These are phyloP conservation scores for Brassica nigra DNA, from an alignment of 345 rosid species.

Conservation along the genomic window DNA sequence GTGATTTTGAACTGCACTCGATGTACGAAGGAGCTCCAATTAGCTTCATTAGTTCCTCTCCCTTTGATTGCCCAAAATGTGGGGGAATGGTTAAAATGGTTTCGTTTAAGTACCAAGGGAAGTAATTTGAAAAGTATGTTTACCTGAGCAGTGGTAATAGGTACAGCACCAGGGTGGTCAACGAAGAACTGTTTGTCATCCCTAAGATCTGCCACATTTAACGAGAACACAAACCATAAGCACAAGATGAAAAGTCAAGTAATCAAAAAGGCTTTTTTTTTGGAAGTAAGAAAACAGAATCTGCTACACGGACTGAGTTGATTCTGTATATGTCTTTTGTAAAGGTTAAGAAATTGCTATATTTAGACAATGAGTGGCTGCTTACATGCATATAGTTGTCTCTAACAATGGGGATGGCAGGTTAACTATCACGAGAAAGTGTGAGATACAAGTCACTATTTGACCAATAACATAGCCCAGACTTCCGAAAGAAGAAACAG, in stretches of 20 bases:
- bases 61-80: slow-evolving; percentile 45
- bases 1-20: slow-evolving; percentile 95
- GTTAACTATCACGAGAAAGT: slow-evolving; percentile 1
- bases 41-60: slow-evolving; percentile 86
- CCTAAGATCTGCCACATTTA: slow-evolving; percentile 70
- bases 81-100: slow-evolving; percentile 25
- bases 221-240: slow-evolving; percentile 25
- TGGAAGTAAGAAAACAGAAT: neutral
- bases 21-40: slow-evolving; percentile 83
- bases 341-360: neutral
- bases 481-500: neutral
- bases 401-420: slow-evolving; percentile 1
- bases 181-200: slow-evolving; percentile 86
- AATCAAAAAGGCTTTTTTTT: neutral
- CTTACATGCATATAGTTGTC: slow-evolving; percentile 1
- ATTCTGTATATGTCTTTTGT: neutral
- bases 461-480: neutral
- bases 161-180: slow-evolving; percentile 96
- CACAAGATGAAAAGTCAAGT: neutral
- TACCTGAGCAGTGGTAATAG: slow-evolving; percentile 84
- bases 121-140: neutral
- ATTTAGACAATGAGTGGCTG: neutral
- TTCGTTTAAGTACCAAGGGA: neutral
- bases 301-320: neutral
- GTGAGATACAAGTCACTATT: slow-evolving; percentile 7